Conservation (phyloP, 2,329 filamentous ascomycete genomes). For the Nothophoma quercina region DNA sequence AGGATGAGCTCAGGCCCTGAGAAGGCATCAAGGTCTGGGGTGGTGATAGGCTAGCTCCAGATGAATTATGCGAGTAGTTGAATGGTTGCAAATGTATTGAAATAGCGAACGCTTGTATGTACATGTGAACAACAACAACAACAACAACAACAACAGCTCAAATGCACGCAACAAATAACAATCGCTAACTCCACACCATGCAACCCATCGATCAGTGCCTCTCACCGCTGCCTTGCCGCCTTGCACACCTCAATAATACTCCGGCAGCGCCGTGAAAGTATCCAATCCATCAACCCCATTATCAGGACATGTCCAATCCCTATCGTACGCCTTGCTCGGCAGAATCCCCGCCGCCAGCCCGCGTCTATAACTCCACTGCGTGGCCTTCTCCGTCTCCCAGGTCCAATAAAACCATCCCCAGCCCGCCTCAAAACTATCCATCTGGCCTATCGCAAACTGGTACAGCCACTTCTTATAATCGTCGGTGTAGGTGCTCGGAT, state of each 20-base stretch:
- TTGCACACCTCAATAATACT: conserved; percentile 49
- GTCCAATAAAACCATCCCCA: conserved; percentile 99
- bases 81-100: not conserved
- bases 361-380: conserved; percentile 91
- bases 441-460: conserved; percentile 95
- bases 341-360: conserved; percentile 80
- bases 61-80: no score
- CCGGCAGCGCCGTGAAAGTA: conserved; percentile 53
- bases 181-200: no score
- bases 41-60: no score
- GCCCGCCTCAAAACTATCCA: conserved; percentile 89
- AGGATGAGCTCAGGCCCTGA: not conserved
- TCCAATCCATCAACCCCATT: conserved; percentile 43
- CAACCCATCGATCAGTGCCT: no score
- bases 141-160: no score
- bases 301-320: conserved; percentile 53
- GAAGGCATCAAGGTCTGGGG: no score
- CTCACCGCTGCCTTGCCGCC: not conserved
- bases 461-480: conserved; percentile 85
- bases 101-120: no score
- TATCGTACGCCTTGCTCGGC: conserved; percentile 61
- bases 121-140: no score
- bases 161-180: no score
- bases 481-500: conserved; percentile 70
- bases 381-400: conserved; percentile 85